Base-by-base conservation (phyloP, 257 asterid genomes). In the Fraxinus cuspidata region DNA sequence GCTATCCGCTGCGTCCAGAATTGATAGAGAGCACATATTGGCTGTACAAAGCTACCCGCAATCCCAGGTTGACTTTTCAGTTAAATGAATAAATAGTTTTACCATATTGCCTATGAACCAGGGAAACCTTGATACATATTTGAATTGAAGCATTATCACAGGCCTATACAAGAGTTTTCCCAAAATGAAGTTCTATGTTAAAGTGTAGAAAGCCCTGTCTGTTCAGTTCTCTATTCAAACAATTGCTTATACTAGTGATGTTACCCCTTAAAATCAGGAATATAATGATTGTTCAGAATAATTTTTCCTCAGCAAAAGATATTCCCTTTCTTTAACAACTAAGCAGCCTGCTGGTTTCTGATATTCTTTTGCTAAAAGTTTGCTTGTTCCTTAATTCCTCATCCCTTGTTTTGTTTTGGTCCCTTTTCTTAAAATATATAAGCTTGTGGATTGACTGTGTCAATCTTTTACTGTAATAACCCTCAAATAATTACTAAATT, bases 1-100 rank as follows among this genome's bases (percentile, higher is more conserved):
- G 99, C 86, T 95, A 95, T 80, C 99, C 99, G 7, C 83, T 95
- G 71, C 97, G 99, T 76, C 99, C 99, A 1, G 99, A 95, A 82
- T 85, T 95, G 75, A 95, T 95, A 53, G 99, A 95, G 86, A 95
- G 98, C 86, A 95, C 99, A 3, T 95, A 95, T 88, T 93, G 97
- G 99, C 87, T 95, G 82, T 95, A 93, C 86, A 95, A 95, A 92
- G 97, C 99, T 83, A 95, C 99, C 32, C 84, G 91, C 80, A 91
- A 93, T 82, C 96, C 98, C 84, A 95, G 97, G 99, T 93, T 71
- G 69, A 79, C 53, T 71, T 35, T 75, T 81, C 68, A 60, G 31
- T 69, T 81, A 76, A 78, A 69, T 63, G 53, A 73, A 68, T 11
- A 27, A 49, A 56, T 74, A 4, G 27, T 67, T 65, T 25, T 71